Percentiles rank a stretch among this genome's conserved stretches.
Conservation (phyloP, 2,329 filamentous ascomycete genomes). For the Scopulariopsis brevicaulis region DNA sequence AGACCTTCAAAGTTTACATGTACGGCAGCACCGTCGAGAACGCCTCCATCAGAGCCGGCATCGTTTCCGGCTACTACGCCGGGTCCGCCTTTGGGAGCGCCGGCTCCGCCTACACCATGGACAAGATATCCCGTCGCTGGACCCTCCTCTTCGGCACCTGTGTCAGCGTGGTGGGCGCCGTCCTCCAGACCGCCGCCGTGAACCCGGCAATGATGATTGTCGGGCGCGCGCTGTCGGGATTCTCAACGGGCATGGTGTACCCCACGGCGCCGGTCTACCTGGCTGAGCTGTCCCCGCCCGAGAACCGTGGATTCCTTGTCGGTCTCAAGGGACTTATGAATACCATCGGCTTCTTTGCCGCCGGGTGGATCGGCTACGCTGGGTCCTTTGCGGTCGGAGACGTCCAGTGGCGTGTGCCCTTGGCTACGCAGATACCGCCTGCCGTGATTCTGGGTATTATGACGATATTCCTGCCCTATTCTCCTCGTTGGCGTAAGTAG, state of each 20-base stretch:
- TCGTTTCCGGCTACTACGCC: slow-evolving; percentile 20
- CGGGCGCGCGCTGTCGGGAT: slow-evolving; percentile 13
- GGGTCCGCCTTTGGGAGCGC: slow-evolving; percentile 71
- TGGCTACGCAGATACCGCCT: slow-evolving; percentile 18
- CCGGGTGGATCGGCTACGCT: slow-evolving; percentile 27
- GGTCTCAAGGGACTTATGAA: slow-evolving; percentile 19
- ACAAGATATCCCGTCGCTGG: background rate
- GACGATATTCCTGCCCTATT: slow-evolving; percentile 13
- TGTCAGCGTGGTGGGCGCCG: slow-evolving; percentile 16
- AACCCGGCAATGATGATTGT: slow-evolving; percentile 16
- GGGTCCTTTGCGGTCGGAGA: slow-evolving; percentile 17
- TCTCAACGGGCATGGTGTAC: slow-evolving; percentile 13
- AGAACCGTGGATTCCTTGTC: slow-evolving; percentile 14
- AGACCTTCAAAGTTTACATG: background rate
- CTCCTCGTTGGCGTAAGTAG: slow-evolving; percentile 13
- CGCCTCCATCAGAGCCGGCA: background rate
- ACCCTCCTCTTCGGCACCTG: background rate
- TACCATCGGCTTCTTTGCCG: slow-evolving; percentile 22
- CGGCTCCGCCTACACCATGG: slow-evolving; percentile 41
- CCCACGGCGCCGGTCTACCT: slow-evolving; percentile 14
- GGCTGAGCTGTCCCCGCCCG: slow-evolving; percentile 14
- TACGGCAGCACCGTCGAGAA: background rate
- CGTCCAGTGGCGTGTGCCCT: slow-evolving; percentile 20
- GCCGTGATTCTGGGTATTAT: slow-evolving; percentile 11
- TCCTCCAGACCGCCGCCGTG: slow-evolving; percentile 13